Percentiles rank a stretch among this genome's conserved stretches.
Evolutionary conservation across 345 rosid genomes (phyloP).

Genomic region (Erodium maritimum): DNA sequence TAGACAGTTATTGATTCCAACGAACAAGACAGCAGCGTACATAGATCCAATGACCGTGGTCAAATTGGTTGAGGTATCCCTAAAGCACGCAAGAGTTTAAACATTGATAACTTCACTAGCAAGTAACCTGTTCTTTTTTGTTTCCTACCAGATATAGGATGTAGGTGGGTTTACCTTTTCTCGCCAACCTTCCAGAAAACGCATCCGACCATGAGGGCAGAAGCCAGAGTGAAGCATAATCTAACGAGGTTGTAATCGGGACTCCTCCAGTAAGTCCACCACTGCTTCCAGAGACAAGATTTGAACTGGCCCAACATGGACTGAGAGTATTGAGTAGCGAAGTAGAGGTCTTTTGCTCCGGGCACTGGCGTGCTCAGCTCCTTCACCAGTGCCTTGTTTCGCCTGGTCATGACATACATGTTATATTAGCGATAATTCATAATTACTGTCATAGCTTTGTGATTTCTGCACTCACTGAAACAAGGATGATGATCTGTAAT

Average conservation of each 20-base stretch:
- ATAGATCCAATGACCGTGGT: slow-evolving; percentile 59
- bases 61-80: slow-evolving; percentile 35
- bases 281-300: slow-evolving; percentile 33
- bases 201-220: slow-evolving; percentile 21
- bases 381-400: slow-evolving; percentile 21
- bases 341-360: slow-evolving; percentile 24
- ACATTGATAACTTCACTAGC: neutral
- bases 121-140: neutral
- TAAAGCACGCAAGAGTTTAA: slow-evolving; percentile 3
- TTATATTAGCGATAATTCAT: neutral
- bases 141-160: too few species aligned
- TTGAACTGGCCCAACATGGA: slow-evolving; percentile 31
- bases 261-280: slow-evolving; percentile 35
- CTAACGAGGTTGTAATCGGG: slow-evolving; percentile 34
- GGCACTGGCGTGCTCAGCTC: slow-evolving; percentile 22
- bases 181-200: slow-evolving; percentile 28
- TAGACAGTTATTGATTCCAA: slow-evolving; percentile 54
- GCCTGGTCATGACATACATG: slow-evolving; percentile 2
- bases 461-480: slow-evolving; percentile 33
- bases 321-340: slow-evolving; percentile 19
- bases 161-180: slow-evolving; percentile 8
- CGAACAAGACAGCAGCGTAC: slow-evolving; percentile 48
- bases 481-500: slow-evolving; percentile 44
- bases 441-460: neutral
- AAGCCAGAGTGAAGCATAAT: slow-evolving; percentile 16